phyloP scores from a whole-genome alignment of 352 stramenopile species.

The Globisporangium carolinianum region DNA sequence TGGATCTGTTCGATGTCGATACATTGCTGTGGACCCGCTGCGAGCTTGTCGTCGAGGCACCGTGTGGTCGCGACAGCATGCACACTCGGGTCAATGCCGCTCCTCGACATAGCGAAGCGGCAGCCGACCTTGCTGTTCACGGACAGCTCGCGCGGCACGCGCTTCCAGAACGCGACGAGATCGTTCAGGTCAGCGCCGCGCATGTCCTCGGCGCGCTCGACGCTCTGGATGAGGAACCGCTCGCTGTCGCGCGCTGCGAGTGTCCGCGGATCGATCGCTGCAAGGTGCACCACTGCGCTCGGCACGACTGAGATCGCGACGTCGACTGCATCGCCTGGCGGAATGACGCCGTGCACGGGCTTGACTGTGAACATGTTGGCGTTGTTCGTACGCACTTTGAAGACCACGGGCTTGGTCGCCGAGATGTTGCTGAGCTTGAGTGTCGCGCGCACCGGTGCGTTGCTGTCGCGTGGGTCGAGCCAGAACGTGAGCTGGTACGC shows the following conservation, averaged over 20 bases:
- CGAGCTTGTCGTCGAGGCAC: slow-evolving; percentile 1
- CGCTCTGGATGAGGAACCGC: slow-evolving; percentile 51
- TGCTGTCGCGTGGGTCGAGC: slow-evolving; percentile 1
- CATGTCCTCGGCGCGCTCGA: slow-evolving; percentile 38
- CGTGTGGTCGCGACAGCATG: not conserved
- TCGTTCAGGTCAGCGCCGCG: slow-evolving; percentile 27
- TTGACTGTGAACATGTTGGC: slow-evolving; percentile 70
- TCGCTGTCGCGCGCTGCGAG: slow-evolving; percentile 32
- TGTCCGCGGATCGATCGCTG: slow-evolving; percentile 23
- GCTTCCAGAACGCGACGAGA: slow-evolving; percentile 49
- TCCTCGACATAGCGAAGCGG: slow-evolving; percentile 22
- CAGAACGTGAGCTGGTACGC: slow-evolving; percentile 18
- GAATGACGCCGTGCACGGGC: slow-evolving; percentile 52
- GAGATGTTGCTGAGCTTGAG: slow-evolving; percentile 62
- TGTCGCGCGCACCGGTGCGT: slow-evolving; percentile 1
- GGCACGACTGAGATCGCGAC: slow-evolving; percentile 36
- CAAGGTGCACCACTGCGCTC: slow-evolving; percentile 21
- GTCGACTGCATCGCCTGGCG: slow-evolving; percentile 24
- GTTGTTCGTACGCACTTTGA: slow-evolving; percentile 74
- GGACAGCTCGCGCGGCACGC: slow-evolving; percentile 39
- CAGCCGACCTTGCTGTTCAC: slow-evolving; percentile 64
- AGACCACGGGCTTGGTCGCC: slow-evolving; percentile 44
- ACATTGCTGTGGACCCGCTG: no score
- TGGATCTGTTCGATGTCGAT: no score
- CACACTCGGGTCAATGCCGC: not conserved